Evolutionary conservation across 1,284 basidiomycete genomes (phyloP), one percentile per base, ranked within the genome.

Genomic region (Sporisorium reilianum): DNA sequence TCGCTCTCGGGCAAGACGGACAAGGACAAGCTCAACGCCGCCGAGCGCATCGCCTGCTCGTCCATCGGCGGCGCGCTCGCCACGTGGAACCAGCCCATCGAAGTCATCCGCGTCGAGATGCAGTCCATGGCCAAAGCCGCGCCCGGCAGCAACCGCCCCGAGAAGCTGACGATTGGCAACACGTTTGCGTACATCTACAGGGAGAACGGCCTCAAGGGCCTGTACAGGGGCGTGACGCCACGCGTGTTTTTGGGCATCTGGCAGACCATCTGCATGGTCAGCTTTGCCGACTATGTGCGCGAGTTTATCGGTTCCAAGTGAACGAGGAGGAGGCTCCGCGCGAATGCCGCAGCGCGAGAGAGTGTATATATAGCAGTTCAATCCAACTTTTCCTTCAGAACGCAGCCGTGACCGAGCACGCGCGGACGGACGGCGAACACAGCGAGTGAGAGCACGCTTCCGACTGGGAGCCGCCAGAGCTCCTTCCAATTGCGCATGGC

Each of bases 51-150:
- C 80, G 70, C 92, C 34, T 90, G 95, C 22, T 94, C 93, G n/a
- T 90, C 92, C 0, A 89, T 98, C 74, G 96, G 88, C 30, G 97
- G 97, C 86, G 95, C 97, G 49, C 88, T 99, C 58, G 96, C 93
- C 16, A 97, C 95, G 50, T 99, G 97, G 97, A 99, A 99, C 86
- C 97, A 99, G 86, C 97, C 97, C 46, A 99, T 99, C 79, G 97
- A 99, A 87, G 94, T 97, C 74, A 89, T 96, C 73, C 91, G 94
- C 64, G 93, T 96, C 40, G 94, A 96, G 92, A 99, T 99, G 97
- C 97, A 99, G 90, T 96, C 94, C 49, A 97, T 98, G 91, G 90
- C 93, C 40, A 98, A 98, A 81, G 88, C 88, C 36, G 89, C 90
- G 57, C 88, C 41, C 23, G 89, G 88, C 75, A 87, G 88, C 46